These are phyloP conservation scores for Lachancea fermentati DNA, from an alignment of 805 yeast species.

Conservation along the genomic window DNA sequence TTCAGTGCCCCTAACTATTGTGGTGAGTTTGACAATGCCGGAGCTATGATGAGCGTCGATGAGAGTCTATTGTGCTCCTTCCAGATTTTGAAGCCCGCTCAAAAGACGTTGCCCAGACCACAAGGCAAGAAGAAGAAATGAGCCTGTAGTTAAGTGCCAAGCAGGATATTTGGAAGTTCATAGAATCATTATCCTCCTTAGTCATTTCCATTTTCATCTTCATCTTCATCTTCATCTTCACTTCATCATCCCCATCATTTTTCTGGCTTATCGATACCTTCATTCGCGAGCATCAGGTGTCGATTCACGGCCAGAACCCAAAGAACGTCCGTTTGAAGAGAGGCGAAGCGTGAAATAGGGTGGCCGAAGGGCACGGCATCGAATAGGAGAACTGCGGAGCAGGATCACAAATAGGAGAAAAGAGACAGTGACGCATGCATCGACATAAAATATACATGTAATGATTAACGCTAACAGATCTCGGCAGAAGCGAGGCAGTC, in stretches of 20 bases:
- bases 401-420: neutral
- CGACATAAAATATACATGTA: neutral
- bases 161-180: neutral
- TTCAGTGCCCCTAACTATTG: conserved; percentile 98
- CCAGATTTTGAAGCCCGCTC: conserved; percentile 96
- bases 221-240: neutral
- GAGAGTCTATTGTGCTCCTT: conserved; percentile 93
- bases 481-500: neutral
- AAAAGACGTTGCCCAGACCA: conserved; percentile 49
- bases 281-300: neutral
- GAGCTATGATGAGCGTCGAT: conserved; percentile 99
- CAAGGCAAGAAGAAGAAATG: conserved; percentile 33
- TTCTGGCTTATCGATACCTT: neutral
- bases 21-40: conserved; percentile 98
- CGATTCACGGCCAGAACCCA: neutral
- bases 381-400: neutral
- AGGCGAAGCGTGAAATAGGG: neutral
- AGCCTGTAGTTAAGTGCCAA: neutral
- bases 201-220: neutral
- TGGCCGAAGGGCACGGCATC: neutral
- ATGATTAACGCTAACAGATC: neutral
- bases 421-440: neutral
- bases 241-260: neutral
- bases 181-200: neutral
- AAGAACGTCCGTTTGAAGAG: neutral